Evolutionary conservation across 2,329 filamentous ascomycete genomes (phyloP).

Genomic region (Trichoderma atroviride): DNA sequence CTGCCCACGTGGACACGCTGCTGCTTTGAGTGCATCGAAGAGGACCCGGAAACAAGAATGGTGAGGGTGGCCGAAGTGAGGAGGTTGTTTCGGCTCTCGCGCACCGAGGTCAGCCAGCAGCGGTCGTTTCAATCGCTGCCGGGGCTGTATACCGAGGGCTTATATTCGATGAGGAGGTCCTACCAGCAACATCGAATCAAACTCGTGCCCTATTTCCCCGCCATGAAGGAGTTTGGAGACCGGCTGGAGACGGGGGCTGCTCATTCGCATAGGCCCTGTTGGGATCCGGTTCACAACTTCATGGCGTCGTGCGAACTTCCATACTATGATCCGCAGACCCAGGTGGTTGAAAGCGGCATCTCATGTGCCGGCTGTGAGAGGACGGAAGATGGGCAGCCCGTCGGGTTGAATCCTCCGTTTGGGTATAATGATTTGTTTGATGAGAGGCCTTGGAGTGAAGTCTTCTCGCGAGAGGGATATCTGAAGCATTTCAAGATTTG

Average conservation of each 20-base stretch:
- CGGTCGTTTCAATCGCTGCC: constrained; percentile 17
- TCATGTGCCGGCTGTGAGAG: constrained; percentile 19
- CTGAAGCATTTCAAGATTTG: constrained; percentile 21
- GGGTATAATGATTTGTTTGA: constrained; percentile 2
- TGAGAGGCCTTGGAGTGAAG: neutral
- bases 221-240: constrained; percentile 18
- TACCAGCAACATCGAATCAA: constrained; percentile 9
- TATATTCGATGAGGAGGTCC: constrained; percentile 10
- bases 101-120: constrained; percentile 10
- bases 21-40: constrained; percentile 25
- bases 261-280: constrained; percentile 7
- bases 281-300: constrained; percentile 21
- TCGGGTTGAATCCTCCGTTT: neutral
- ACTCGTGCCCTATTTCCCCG: constrained; percentile 18
- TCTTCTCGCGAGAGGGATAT: constrained; percentile 21
- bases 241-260: constrained; percentile 1
- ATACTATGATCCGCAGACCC: constrained; percentile 10
- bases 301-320: constrained; percentile 24
- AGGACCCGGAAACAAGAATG: constrained; percentile 24
- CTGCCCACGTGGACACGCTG: constrained; percentile 24
- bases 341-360: neutral
- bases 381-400: neutral
- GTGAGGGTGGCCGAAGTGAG: constrained; percentile 17
- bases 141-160: neutral
- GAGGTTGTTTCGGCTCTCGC: constrained; percentile 19